phyloP scores from a whole-genome alignment of 352 stramenopile genomes.

The Pythium dissotocum region DNA sequence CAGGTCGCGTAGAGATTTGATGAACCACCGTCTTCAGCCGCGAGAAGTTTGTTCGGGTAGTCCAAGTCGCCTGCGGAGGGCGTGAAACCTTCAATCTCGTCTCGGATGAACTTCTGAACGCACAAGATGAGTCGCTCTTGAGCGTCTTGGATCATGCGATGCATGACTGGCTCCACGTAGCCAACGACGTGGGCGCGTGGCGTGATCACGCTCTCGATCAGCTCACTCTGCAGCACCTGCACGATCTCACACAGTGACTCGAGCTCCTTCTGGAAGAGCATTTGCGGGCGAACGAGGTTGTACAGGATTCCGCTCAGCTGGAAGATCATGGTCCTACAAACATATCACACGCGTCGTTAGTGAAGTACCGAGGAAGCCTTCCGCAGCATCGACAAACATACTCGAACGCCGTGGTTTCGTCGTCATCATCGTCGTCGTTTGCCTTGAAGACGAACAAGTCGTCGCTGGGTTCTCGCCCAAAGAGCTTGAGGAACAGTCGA shows the following conservation, averaged over 20 bases:
- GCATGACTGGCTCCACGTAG: slow-evolving; percentile 71
- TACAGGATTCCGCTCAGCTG: slow-evolving; percentile 76
- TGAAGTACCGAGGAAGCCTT: background rate
- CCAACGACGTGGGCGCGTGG: slow-evolving; percentile 51
- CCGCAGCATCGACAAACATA: slow-evolving; percentile 29
- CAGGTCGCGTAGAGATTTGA: slow-evolving; percentile 71
- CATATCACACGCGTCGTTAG: slow-evolving; percentile 3
- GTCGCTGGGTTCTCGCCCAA: slow-evolving; percentile 59
- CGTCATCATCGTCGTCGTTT: slow-evolving; percentile 36
- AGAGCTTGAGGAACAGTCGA: slow-evolving; percentile 70
- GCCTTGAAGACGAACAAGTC: slow-evolving; percentile 48
- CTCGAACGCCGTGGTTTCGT: slow-evolving; percentile 64
- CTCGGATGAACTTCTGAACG: slow-evolving; percentile 82
- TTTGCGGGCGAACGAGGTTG: slow-evolving; percentile 60
- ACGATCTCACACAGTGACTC: slow-evolving; percentile 80
- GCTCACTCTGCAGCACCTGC: slow-evolving; percentile 71
- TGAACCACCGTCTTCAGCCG: slow-evolving; percentile 28
- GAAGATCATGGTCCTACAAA: slow-evolving; percentile 66
- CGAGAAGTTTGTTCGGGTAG: slow-evolving; percentile 72
- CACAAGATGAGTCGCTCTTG: slow-evolving; percentile 83
- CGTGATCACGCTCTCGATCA: slow-evolving; percentile 73
- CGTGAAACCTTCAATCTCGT: slow-evolving; percentile 81
- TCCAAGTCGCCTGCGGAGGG: slow-evolving; percentile 54
- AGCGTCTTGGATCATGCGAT: slow-evolving; percentile 83
- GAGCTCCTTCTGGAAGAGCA: slow-evolving; percentile 76